Conservation (phyloP, 257 asterid species). For the Rubia yunnanensis region DNA sequence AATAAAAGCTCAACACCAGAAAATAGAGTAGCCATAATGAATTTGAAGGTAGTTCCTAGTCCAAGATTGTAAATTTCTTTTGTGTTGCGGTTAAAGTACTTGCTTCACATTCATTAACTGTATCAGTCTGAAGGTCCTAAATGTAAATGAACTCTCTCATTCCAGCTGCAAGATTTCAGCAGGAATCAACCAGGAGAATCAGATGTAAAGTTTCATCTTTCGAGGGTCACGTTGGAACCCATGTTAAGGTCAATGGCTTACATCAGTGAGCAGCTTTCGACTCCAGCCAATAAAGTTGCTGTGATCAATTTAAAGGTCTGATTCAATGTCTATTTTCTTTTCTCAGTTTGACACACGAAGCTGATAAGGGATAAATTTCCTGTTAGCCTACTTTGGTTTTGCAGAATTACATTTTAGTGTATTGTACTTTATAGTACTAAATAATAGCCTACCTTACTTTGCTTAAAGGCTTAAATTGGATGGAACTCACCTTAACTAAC, state of each 20-base stretch:
- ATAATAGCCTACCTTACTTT: neutral
- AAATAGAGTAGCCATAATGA: constrained; percentile 70
- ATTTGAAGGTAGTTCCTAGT: constrained; percentile 62
- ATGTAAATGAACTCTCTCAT: constrained; percentile 10
- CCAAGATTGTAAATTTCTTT: constrained; percentile 9
- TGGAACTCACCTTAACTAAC: neutral
- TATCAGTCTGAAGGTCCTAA: neutral
- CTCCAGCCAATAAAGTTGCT: constrained; percentile 77
- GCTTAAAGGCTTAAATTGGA: neutral
- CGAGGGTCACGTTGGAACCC: constrained; percentile 71
- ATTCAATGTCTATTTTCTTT: neutral
- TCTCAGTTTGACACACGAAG: neutral
- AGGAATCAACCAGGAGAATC: constrained; percentile 57
- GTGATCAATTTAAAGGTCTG: constrained; percentile 81
- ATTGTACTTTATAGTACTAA: no score
- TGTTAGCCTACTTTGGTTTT: neutral
- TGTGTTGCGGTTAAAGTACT: neutral
- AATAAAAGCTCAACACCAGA: constrained; percentile 56
- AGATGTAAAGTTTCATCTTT: constrained; percentile 70
- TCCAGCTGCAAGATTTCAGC: constrained; percentile 73
- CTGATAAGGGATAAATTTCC: neutral
- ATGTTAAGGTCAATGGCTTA: constrained; percentile 87
- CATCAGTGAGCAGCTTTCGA: constrained; percentile 76
- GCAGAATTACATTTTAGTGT: neutral
- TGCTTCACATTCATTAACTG: constrained; percentile 5